Percentiles rank a stretch among this genome's conserved stretches.
Conservation (phyloP, 441 rosid genomes). For the Geranium incanum region DNA sequence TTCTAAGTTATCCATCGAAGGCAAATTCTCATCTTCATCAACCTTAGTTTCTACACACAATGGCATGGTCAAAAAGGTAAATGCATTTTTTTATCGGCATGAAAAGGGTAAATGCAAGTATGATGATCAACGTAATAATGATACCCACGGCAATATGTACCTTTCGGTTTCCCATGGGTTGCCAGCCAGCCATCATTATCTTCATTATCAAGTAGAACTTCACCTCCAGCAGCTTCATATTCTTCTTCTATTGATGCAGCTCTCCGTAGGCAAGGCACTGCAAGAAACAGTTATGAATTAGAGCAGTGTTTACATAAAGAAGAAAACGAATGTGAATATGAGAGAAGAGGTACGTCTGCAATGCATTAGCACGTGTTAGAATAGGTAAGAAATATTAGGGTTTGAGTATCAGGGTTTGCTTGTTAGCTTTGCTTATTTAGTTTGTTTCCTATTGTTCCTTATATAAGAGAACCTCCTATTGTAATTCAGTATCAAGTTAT, state of each 20-base stretch:
- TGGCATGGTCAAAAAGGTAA: slow-evolving; percentile 10
- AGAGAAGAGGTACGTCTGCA: neutral
- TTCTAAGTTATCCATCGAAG: slow-evolving; percentile 78
- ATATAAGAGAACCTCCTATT: no score
- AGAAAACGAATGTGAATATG: neutral
- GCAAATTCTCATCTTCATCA: slow-evolving; percentile 74
- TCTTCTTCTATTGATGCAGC: slow-evolving; percentile 92
- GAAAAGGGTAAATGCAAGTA: slow-evolving; percentile 10
- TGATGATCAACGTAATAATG: neutral
- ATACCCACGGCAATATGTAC: slow-evolving; percentile 24
- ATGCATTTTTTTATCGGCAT: neutral
- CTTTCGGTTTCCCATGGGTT: slow-evolving; percentile 93
- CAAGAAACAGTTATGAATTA: slow-evolving; percentile 11
- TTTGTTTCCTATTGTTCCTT: no score
- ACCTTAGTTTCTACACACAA: slow-evolving; percentile 42
- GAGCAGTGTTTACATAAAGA: neutral
- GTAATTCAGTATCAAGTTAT: no score
- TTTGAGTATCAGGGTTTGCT: no score
- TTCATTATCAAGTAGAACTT: slow-evolving; percentile 83
- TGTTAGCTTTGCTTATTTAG: no score
- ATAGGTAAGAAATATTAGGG: no score
- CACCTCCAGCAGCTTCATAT: slow-evolving; percentile 93
- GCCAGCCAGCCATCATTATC: slow-evolving; percentile 98
- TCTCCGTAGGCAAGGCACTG: slow-evolving; percentile 89
- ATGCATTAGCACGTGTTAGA: neutral